A percentile compares a stretch with the other conserved stretches of the same genome.
Evolutionary conservation across 176 grass and related monocot species (phyloP).

Genomic region (Carex littledalei): DNA sequence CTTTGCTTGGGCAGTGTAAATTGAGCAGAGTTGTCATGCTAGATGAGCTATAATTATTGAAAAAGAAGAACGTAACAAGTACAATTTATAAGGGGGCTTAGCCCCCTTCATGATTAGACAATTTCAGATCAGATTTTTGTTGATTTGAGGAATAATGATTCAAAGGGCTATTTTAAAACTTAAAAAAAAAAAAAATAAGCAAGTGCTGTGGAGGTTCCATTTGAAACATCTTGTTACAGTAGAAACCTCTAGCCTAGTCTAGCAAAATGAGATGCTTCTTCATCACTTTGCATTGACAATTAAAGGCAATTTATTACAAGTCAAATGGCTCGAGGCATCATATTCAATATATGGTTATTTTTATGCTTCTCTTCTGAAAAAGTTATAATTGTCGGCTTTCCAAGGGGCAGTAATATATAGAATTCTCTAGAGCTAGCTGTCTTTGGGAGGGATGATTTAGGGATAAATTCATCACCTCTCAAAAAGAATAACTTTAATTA

Average conservation of each 20-base stretch:
- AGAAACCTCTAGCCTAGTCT: constrained; percentile 9
- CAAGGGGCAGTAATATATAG: background rate
- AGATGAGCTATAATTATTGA: no score
- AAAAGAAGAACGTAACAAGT: no score
- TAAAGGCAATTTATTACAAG: background rate
- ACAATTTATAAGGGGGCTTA: no score
- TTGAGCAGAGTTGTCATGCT: no score
- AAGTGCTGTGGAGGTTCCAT: constrained; percentile 5
- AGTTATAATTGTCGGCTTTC: background rate
- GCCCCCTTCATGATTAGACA: background rate
- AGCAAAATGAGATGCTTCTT: constrained; percentile 17
- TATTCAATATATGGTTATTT: background rate
- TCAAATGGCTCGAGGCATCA: background rate
- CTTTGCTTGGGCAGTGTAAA: no score
- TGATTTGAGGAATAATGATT: background rate
- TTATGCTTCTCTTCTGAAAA: no score
- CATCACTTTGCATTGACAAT: background rate
- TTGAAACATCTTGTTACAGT: background rate
- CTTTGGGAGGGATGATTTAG: background rate
- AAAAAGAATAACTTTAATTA: background rate
- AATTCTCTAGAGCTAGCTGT: background rate
- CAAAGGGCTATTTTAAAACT: background rate
- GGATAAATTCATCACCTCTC: background rate
- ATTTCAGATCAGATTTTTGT: background rate
- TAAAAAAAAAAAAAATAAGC: background rate